Evolutionary conservation across 306 rosid species (phyloP).

Genomic region (Potentilla sterilis): DNA sequence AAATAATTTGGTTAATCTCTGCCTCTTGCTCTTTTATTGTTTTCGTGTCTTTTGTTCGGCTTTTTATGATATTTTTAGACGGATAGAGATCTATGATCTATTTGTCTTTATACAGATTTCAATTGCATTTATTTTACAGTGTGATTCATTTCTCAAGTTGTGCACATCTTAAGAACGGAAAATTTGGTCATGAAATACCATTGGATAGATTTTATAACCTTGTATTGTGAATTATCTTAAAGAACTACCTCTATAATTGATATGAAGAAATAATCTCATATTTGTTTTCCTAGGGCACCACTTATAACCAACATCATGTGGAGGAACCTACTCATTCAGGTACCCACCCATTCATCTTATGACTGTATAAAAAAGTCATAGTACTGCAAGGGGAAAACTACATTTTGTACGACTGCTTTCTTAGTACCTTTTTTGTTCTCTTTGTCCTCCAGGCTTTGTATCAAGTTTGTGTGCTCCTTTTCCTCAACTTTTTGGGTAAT

Average conservation of each 20-base stretch:
- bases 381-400: not conserved
- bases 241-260: not conserved
- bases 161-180: not conserved
- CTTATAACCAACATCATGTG: slow-evolving; percentile 97
- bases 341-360: slow-evolving; percentile 17
- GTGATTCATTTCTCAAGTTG: not conserved
- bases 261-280: slow-evolving; percentile 22
- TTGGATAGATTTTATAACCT: not conserved
- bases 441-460: slow-evolving; percentile 62
- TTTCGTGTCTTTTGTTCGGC: not conserved
- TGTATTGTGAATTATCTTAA: not conserved
- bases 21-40: not conserved
- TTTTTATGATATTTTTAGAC: not conserved
- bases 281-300: slow-evolving; percentile 71
- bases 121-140: not conserved
- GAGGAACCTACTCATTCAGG: slow-evolving; percentile 93
- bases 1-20: too few species aligned
- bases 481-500: slow-evolving; percentile 64
- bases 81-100: not conserved
- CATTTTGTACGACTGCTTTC: slow-evolving; percentile 2
- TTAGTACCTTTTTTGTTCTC: slow-evolving; percentile 6
- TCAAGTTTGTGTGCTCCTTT: slow-evolving; percentile 73
- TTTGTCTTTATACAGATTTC: not conserved
- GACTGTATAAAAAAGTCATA: slow-evolving; percentile 1
- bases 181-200: not conserved